Evolutionary conservation across 2,329 filamentous ascomycete species (phyloP), one percentile per base, ranked within the genome.

Genomic region (Fusarium bactridioides): DNA sequence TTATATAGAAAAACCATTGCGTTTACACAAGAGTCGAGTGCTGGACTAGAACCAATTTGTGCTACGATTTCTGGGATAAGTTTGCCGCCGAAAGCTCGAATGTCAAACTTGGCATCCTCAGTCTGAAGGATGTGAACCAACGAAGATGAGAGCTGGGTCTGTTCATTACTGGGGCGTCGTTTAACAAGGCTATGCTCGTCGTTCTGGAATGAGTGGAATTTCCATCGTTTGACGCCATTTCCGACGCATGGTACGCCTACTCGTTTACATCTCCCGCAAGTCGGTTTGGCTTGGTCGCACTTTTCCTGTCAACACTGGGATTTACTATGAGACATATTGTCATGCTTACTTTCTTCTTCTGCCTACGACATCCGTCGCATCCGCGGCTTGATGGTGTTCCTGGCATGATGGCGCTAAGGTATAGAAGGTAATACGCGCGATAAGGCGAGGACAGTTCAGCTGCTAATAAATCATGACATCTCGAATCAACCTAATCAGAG

Each of bases 191-290:
- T n/a, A 3, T 50, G 25, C 1, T 37, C 25, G 0, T 45, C 54
- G 19, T 29, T 61, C 4, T 56, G 51, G 5, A 73, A 57, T 1
- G 57, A 60, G 7, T 63, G 61, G 10, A 77, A 77, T 41, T 68
- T 68, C 61, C 63, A 77, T n/a, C 75, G 47, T 29, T 67, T 74
- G 25, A 74, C 66, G 4, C 75, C 75, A 7, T 69, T 76, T 4
- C 70, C 72, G 1, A 76, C 44, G 8, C 75, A 77, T 5, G 61
- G 43, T 5, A 74, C 53, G 2, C 59, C 58, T 3, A 75, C 54
- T 29, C 75, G 65, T 29, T 59, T 65, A 48, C 75, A 77, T 72
- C 72, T 67, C 4, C 67, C 69, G 18, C 75, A 77, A 2, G 37
- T 55, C 5, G 75, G 70, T 19, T 73, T 73, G 0, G 23, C 37